These are phyloP conservation scores for Decorospora gaudefroyi DNA, from an alignment of 2,329 filamentous ascomycete genomes.

Conservation along the genomic window DNA sequence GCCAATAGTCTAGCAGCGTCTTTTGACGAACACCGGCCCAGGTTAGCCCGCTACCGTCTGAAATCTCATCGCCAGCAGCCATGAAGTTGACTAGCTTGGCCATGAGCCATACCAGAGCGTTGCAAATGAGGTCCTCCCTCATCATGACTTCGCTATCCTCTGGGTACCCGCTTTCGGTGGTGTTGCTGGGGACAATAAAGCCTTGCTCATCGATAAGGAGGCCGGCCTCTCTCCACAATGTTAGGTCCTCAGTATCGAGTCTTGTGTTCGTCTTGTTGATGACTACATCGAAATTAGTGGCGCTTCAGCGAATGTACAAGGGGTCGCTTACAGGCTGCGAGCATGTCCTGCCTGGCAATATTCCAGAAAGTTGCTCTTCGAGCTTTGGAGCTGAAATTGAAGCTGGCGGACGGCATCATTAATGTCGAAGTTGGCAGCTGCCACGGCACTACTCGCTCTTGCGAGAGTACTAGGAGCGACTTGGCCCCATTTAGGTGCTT, in stretches of 20 bases:
- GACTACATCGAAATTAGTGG: constrained; percentile 40
- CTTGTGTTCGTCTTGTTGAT: constrained; percentile 66
- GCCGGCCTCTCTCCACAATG: constrained; percentile 67
- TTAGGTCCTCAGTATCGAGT: constrained; percentile 64
- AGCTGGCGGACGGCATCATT: constrained; percentile 30
- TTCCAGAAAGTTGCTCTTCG: constrained; percentile 69
- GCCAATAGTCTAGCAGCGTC: constrained; percentile 58
- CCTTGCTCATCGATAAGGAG: constrained; percentile 61
- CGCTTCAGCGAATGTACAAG: not conserved
- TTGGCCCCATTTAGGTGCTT: constrained; percentile 69
- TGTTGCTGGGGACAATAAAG: constrained; percentile 55
- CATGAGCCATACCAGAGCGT: constrained; percentile 67
- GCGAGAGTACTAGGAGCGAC: constrained; percentile 61
- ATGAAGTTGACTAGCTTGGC: constrained; percentile 70
- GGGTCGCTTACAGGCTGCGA: constrained; percentile 59
- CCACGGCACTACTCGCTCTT: constrained; percentile 55
- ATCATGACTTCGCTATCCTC: constrained; percentile 56
- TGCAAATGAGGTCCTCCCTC: constrained; percentile 66
- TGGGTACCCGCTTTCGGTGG: constrained; percentile 46
- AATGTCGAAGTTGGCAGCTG: constrained; percentile 50
- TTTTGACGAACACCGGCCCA: constrained; percentile 56
- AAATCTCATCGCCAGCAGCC: constrained; percentile 59
- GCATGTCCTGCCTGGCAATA: constrained; percentile 67
- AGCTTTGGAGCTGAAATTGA: constrained; percentile 55
- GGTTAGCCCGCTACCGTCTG: constrained; percentile 43